A percentile compares a stretch with the other conserved stretches of the same genome.
These are phyloP conservation scores for Aspergillus caelatus DNA, from an alignment of 2,329 filamentous ascomycete genomes.

Conservation along the genomic window DNA sequence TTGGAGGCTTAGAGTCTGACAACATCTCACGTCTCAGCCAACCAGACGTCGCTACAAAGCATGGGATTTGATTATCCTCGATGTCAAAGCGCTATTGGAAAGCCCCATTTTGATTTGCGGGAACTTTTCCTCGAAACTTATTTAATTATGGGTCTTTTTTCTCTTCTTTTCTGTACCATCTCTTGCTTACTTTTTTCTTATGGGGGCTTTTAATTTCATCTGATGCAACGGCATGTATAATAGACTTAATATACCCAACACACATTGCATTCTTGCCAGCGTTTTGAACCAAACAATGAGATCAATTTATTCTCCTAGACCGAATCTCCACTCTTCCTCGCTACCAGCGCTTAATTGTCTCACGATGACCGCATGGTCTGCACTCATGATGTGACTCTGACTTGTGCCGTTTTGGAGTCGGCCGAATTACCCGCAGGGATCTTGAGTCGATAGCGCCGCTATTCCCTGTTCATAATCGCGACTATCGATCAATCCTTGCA, in stretches of 20 bases:
- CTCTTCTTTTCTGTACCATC: conserved; percentile 20
- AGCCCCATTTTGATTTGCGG: not conserved
- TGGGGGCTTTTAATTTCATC: conserved; percentile 20
- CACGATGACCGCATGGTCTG: conserved; percentile 12
- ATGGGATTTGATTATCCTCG: conserved; percentile 5
- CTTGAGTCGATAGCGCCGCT: conserved; percentile 9
- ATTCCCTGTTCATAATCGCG: conserved; percentile 6
- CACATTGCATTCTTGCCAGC: conserved; percentile 24
- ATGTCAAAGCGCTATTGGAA: conserved; percentile 7
- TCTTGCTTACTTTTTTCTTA: conserved; percentile 15
- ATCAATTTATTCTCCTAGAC: not conserved
- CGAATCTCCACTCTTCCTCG: conserved; percentile 1
- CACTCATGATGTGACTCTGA: conserved; percentile 9
- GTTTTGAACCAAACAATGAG: conserved; percentile 10
- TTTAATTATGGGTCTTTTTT: conserved; percentile 6
- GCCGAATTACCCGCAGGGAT: not conserved
- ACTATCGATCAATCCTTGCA: conserved; percentile 6
- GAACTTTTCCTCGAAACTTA: not conserved
- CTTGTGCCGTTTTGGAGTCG: not conserved
- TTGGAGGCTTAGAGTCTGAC: not conserved
- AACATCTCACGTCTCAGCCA: not conserved
- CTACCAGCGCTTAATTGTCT: conserved; percentile 3
- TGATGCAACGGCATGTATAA: conserved; percentile 39
- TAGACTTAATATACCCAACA: conserved; percentile 45
- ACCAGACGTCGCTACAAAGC: not conserved